Evolutionary conservation across 2,329 filamentous ascomycete species (phyloP).

Genomic region (Exophiala bonariae): DNA sequence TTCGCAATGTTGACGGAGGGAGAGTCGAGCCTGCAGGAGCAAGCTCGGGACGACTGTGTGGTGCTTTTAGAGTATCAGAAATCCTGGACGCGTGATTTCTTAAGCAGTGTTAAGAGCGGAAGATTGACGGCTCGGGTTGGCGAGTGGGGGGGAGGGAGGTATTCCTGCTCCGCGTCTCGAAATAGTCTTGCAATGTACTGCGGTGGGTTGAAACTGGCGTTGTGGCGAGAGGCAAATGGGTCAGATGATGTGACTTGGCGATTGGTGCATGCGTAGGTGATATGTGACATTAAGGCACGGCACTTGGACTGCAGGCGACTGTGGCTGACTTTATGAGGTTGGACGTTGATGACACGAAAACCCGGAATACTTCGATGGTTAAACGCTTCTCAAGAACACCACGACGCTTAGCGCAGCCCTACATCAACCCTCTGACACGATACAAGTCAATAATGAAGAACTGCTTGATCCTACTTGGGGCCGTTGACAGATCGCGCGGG

Average conservation of each 20-base stretch:
- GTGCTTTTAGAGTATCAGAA: slow-evolving; percentile 2
- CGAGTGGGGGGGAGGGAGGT: slow-evolving; percentile 10
- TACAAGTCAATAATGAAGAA: slow-evolving; percentile 9
- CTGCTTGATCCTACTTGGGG: slow-evolving; percentile 19
- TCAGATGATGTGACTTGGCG: slow-evolving; percentile 7
- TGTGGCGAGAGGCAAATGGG: slow-evolving; percentile 9
- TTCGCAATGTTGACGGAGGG: slow-evolving; percentile 24
- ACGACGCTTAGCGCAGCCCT: slow-evolving; percentile 16
- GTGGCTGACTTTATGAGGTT: slow-evolving; percentile 12
- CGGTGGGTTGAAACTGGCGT: slow-evolving; percentile 1
- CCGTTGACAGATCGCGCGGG: slow-evolving; percentile 10
- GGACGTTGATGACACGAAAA: slow-evolving; percentile 15
- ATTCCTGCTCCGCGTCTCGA: slow-evolving; percentile 11
- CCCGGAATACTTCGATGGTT: slow-evolving; percentile 14
- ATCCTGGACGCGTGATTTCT: slow-evolving; percentile 6
- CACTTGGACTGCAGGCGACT: slow-evolving; percentile 11
- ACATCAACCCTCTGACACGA: slow-evolving; percentile 8
- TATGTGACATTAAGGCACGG: slow-evolving; percentile 12
- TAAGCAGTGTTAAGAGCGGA: slow-evolving; percentile 13
- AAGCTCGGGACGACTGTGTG: slow-evolving; percentile 19
- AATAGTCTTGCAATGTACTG: slow-evolving; percentile 15
- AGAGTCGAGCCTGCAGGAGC: slow-evolving; percentile 21
- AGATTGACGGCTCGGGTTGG: slow-evolving; percentile 9
- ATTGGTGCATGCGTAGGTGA: slow-evolving; percentile 9
- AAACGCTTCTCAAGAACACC: slow-evolving; percentile 15